Conservation (phyloP, 257 asterid genomes). For the Echites panduratus region DNA sequence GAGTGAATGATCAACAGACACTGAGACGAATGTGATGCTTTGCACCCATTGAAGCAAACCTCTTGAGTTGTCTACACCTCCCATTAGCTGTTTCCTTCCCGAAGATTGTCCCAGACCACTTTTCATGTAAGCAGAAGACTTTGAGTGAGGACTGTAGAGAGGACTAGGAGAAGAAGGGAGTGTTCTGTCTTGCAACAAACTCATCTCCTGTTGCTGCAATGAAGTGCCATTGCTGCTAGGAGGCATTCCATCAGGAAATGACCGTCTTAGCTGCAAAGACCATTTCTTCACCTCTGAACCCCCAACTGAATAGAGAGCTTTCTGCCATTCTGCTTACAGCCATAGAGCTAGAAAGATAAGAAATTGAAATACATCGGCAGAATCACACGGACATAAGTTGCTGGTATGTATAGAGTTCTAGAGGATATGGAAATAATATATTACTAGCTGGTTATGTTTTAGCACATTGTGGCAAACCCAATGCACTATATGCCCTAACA, state of each 20-base stretch:
- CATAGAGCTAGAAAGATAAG: slow-evolving; percentile 14
- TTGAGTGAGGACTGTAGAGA: slow-evolving; percentile 68
- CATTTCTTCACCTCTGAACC: slow-evolving; percentile 96
- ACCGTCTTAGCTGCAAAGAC: slow-evolving; percentile 90
- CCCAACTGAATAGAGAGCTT: slow-evolving; percentile 88
- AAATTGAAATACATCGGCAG: slow-evolving; percentile 11
- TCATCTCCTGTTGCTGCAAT: slow-evolving; percentile 81
- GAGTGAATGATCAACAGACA: slow-evolving; percentile 87
- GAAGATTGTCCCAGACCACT: slow-evolving; percentile 78
- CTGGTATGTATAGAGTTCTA: neutral
- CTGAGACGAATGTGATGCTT: slow-evolving; percentile 86
- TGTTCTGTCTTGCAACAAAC: slow-evolving; percentile 72
- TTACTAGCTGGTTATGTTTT: neutral
- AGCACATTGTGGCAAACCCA: neutral
- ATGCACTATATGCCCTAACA: slow-evolving; percentile 2
- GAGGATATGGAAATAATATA: neutral
- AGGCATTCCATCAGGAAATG: slow-evolving; percentile 80
- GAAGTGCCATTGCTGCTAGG: slow-evolving; percentile 80
- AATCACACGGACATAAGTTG: slow-evolving; percentile 5
- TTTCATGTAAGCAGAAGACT: slow-evolving; percentile 70
- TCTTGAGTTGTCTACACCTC: slow-evolving; percentile 81
- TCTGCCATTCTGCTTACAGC: slow-evolving; percentile 86
- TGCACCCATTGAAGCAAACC: slow-evolving; percentile 94
- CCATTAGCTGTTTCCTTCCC: slow-evolving; percentile 73
- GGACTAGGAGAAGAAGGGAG: slow-evolving; percentile 66